A percentile compares a stretch with the other conserved stretches of the same genome.
These are phyloP conservation scores for Quillaja saponaria DNA, from an alignment of 306 rosid genomes.

Conservation along the genomic window DNA sequence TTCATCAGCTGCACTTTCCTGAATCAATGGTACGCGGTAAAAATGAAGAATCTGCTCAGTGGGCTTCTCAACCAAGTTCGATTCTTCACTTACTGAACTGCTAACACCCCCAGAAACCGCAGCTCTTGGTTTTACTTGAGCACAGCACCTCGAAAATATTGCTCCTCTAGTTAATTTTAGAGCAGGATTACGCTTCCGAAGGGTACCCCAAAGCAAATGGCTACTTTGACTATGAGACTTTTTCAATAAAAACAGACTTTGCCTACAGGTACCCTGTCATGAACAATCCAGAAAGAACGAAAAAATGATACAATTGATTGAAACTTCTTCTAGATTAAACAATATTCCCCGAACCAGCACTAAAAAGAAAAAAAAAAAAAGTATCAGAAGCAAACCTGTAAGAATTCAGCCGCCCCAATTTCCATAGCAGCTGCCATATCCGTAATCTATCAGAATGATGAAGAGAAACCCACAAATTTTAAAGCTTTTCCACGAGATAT, in stretches of 20 bases:
- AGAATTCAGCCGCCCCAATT: constrained; percentile 53
- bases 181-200: constrained; percentile 13
- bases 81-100: constrained; percentile 44
- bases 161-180: constrained; percentile 23
- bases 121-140: constrained; percentile 52
- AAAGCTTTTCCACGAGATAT: background rate
- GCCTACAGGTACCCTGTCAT: constrained; percentile 38
- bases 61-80: constrained; percentile 52
- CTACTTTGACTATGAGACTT: constrained; percentile 38
- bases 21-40: constrained; percentile 66
- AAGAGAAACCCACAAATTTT: no score
- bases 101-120: constrained; percentile 48
- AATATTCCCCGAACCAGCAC: background rate
- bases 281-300: background rate
- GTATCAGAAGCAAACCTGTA: constrained; percentile 44
- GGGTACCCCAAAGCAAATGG: constrained; percentile 52
- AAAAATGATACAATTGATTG: background rate
- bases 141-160: constrained; percentile 48
- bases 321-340: no score
- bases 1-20: constrained; percentile 67
- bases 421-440: constrained; percentile 48
- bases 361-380: background rate
- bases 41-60: constrained; percentile 62
- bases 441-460: background rate
- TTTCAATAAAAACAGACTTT: constrained; percentile 43